Evolutionary conservation across 768 basidiomycete species (phyloP).

Genomic region (Suillus clintonianus): DNA sequence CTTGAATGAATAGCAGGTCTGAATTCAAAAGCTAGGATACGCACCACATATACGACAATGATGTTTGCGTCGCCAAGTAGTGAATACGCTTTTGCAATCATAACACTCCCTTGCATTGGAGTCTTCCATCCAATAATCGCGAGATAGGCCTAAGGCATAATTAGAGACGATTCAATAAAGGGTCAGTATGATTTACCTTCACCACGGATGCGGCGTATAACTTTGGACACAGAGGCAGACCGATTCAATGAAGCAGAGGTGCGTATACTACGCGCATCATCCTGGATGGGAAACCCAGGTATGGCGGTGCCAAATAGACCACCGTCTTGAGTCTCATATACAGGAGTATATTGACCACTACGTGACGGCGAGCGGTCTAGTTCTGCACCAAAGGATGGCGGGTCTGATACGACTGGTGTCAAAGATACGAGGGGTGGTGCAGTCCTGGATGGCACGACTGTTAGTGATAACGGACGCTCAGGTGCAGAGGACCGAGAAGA

Average conservation of each 20-base stretch:
- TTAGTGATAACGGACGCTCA: conserved; percentile 63
- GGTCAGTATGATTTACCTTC: conserved; percentile 56
- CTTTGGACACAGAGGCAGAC: conserved; percentile 86
- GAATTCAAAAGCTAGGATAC: conserved; percentile 17
- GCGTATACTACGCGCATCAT: conserved; percentile 86
- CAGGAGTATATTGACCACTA: conserved; percentile 49
- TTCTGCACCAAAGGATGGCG: conserved; percentile 68
- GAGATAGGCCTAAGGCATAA: conserved; percentile 64
- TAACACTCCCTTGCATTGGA: conserved; percentile 95
- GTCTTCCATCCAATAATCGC: conserved; percentile 99
- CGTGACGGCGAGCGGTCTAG: conserved; percentile 62
- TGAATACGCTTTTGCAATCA: conserved; percentile 93
- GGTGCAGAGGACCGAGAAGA: conserved; percentile 47
- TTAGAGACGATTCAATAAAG: conserved; percentile 9
- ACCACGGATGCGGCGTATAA: conserved; percentile 86
- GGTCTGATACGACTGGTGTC: conserved; percentile 82
- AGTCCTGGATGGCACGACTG: conserved; percentile 50
- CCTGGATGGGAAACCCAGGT: conserved; percentile 90
- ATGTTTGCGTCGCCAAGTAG: conserved; percentile 92
- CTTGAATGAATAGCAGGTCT: conserved; percentile 4
- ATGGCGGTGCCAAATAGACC: conserved; percentile 72
- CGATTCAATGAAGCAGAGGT: conserved; percentile 71
- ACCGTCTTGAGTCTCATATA: conserved; percentile 56
- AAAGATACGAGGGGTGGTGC: conserved; percentile 86
- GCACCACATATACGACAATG: conserved; percentile 96